phyloP scores from a whole-genome alignment of 2,329 filamentous ascomycete species.

The Trichoderma koningii region DNA sequence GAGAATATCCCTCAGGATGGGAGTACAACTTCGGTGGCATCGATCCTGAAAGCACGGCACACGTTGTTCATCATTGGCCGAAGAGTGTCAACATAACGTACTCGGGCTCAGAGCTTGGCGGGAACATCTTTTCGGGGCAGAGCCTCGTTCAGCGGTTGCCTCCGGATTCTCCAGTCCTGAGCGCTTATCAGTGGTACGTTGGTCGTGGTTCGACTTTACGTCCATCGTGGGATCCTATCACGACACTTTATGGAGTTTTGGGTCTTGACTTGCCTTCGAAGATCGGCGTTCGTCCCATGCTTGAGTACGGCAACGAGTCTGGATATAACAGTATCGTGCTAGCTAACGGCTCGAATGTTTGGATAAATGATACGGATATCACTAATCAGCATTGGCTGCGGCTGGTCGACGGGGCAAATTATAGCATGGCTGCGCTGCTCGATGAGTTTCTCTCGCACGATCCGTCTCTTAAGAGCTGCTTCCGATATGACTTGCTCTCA shows the following conservation, averaged over 20 bases:
- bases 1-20: slow-evolving; percentile 15
- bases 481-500: not conserved
- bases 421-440: slow-evolving; percentile 7
- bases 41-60: not conserved
- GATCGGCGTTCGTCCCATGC: not conserved
- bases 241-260: not conserved
- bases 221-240: slow-evolving; percentile 8
- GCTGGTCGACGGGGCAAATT: not conserved
- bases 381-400: slow-evolving; percentile 18
- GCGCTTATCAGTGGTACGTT: slow-evolving; percentile 13
- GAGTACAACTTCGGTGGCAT: slow-evolving; percentile 19
- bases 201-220: slow-evolving; percentile 3
- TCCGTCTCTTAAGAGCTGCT: not conserved
- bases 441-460: slow-evolving; percentile 1
- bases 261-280: not conserved
- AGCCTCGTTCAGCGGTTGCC: not conserved
- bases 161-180: slow-evolving; percentile 14
- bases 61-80: slow-evolving; percentile 8
- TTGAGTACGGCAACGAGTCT: slow-evolving; percentile 5
- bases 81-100: slow-evolving; percentile 1
- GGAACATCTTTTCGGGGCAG: slow-evolving; percentile 2
- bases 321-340: not conserved
- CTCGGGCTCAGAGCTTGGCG: slow-evolving; percentile 1
- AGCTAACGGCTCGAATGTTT: slow-evolving; percentile 6
- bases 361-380: not conserved